phyloP scores from a whole-genome alignment of 768 basidiomycete species.

The Podaxis mareebaensis region DNA sequence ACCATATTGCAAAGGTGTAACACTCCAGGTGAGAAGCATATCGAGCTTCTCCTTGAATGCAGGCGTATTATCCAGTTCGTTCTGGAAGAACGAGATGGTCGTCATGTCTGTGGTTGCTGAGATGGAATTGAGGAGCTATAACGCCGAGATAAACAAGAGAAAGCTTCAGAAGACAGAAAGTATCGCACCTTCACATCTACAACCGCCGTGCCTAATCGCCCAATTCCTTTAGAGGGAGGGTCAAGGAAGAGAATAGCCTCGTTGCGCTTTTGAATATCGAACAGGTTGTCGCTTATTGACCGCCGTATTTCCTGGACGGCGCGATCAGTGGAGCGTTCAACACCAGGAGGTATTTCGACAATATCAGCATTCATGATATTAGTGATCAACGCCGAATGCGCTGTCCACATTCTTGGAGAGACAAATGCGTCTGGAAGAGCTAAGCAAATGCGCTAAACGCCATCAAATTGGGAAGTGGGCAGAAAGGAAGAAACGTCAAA shows the following conservation, averaged over 20 bases:
- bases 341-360: conserved; percentile 16
- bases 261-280: conserved; percentile 75
- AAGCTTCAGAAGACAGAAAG: not conserved
- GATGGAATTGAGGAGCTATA: conserved; percentile 76
- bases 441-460: conserved; percentile 64
- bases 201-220: conserved; percentile 62
- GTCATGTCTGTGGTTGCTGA: conserved; percentile 63
- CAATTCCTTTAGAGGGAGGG: conserved; percentile 60
- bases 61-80: conserved; percentile 37
- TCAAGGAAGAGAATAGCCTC: conserved; percentile 78
- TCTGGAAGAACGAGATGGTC: conserved; percentile 58
- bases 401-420: conserved; percentile 67
- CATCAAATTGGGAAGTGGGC: not conserved
- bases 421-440: conserved; percentile 74
- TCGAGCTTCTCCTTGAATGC: conserved; percentile 70
- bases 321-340: conserved; percentile 27
- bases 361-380: conserved; percentile 48
- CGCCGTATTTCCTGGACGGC: conserved; percentile 43
- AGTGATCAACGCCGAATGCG: conserved; percentile 47
- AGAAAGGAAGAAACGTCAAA: not conserved
- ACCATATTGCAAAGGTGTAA: conserved; percentile 79
- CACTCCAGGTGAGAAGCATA: conserved; percentile 76
- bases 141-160: not conserved
- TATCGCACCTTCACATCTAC: conserved; percentile 45
- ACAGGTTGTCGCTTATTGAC: conserved; percentile 56